A percentile compares a stretch with the other conserved stretches of the same genome.
Evolutionary conservation across 1,139 yeast species (phyloP).

Genomic region (Geotrichum carabidarum): DNA sequence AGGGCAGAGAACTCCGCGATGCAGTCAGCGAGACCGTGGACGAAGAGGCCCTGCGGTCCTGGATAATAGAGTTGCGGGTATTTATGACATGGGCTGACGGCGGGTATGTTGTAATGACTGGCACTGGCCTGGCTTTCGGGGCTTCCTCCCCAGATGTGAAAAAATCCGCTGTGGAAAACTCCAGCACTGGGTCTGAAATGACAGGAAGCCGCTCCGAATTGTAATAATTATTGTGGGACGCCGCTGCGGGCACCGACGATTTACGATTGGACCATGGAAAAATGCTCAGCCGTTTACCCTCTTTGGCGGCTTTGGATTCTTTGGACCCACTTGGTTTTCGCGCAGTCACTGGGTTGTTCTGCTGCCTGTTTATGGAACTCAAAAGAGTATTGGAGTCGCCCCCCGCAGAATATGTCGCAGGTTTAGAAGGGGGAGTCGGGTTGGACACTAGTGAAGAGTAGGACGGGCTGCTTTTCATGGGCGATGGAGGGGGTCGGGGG

Average conservation of each 20-base stretch:
- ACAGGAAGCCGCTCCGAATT: constrained; percentile 19
- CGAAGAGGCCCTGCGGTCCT: neutral
- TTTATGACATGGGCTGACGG: constrained; percentile 19
- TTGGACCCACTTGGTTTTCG: neutral
- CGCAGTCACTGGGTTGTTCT: neutral
- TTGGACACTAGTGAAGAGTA: constrained; percentile 1
- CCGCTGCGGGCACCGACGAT: neutral
- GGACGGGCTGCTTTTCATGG: neutral
- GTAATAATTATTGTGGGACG: constrained; percentile 11
- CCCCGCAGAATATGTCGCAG: neutral
- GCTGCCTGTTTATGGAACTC: neutral
- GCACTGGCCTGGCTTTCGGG: constrained; percentile 13
- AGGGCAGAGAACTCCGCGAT: neutral
- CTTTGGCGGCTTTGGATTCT: neutral
- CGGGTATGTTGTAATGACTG: constrained; percentile 13
- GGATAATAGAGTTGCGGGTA: constrained; percentile 16
- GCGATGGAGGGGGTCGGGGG: neutral
- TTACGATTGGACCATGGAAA: constrained; percentile 16
- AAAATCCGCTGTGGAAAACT: constrained; percentile 19
- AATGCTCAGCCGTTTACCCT: constrained; percentile 12
- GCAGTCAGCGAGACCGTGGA: neutral
- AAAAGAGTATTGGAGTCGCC: neutral
- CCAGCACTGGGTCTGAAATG: constrained; percentile 20
- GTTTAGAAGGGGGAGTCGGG: constrained; percentile 4
- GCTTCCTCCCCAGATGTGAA: constrained; percentile 10